phyloP scores from a whole-genome alignment of 345 rosid species.

The Euphorbia tirucalli region DNA sequence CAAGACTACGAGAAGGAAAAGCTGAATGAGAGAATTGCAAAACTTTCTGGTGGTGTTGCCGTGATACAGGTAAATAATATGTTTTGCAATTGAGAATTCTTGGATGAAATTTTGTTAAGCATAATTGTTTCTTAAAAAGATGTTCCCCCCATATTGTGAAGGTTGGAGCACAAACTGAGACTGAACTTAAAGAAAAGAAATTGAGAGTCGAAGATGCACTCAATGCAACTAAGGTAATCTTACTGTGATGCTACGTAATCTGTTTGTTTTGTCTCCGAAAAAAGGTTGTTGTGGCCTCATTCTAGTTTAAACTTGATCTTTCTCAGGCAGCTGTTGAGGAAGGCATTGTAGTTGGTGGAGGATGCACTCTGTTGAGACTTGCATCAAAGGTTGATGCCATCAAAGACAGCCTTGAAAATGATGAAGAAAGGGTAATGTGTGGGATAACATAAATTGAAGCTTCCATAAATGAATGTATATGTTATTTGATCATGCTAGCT shows the following conservation, averaged over 20 bases:
- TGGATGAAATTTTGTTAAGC: neutral
- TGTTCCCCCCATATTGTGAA: neutral
- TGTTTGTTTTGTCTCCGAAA: neutral
- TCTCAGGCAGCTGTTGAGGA: constrained; percentile 60
- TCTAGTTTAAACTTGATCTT: neutral
- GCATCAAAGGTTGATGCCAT: constrained; percentile 37
- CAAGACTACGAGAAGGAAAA: constrained; percentile 96
- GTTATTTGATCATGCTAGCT: neutral
- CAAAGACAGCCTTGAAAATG: constrained; percentile 66
- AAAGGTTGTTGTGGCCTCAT: neutral
- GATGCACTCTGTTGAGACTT: constrained; percentile 54
- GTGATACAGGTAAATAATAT: constrained; percentile 28
- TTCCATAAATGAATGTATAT: neutral
- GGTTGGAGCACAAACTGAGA: constrained; percentile 42
- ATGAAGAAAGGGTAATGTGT: constrained; percentile 77
- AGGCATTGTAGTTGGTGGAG: constrained; percentile 38
- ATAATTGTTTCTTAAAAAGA: no score
- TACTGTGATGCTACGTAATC: neutral
- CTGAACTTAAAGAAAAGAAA: constrained; percentile 84
- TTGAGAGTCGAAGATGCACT: constrained; percentile 98
- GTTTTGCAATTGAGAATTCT: neutral
- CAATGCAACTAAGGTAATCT: constrained; percentile 86
- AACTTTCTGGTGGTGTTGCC: constrained; percentile 42
- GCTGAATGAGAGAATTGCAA: constrained; percentile 92
- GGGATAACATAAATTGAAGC: neutral